These are phyloP conservation scores for Pisolithus microcarpus DNA, from an alignment of 768 basidiomycete genomes.

Conservation along the genomic window DNA sequence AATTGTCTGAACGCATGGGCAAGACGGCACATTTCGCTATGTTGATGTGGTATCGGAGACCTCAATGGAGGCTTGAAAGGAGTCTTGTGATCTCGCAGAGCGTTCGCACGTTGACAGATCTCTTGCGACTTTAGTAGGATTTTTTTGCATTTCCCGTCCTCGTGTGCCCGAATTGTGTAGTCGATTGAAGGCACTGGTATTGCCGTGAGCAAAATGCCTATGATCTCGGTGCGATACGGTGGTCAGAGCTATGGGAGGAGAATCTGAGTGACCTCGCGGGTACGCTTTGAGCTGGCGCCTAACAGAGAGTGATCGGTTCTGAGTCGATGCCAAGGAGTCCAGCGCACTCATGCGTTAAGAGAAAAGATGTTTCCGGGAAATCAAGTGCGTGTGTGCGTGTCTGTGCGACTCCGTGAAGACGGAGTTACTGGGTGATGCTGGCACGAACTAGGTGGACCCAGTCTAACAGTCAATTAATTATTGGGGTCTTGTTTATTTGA, in stretches of 20 bases:
- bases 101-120: constrained; percentile 21
- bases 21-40: constrained; percentile 85
- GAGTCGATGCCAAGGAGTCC: constrained; percentile 21
- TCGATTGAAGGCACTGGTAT: constrained; percentile 33
- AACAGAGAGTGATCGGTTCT: constrained; percentile 11
- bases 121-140: constrained; percentile 47
- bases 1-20: constrained; percentile 60
- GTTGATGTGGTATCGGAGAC: constrained; percentile 50
- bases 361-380: constrained; percentile 79
- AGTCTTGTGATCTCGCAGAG: constrained; percentile 23
- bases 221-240: constrained; percentile 52
- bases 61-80: constrained; percentile 42
- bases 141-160: not conserved
- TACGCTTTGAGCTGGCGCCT: constrained; percentile 44
- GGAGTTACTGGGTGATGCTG: constrained; percentile 14
- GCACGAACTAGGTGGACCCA: constrained; percentile 40
- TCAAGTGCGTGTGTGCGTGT: constrained; percentile 55
- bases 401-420: constrained; percentile 5
- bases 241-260: constrained; percentile 68
- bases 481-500: not conserved
- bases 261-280: constrained; percentile 51
- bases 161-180: constrained; percentile 30
- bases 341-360: constrained; percentile 56
- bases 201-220: constrained; percentile 52
- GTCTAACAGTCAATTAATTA: constrained; percentile 22